These are phyloP conservation scores for Rhodotorula sp. DNA, from an alignment of 1,284 basidiomycete species.

Conservation along the genomic window DNA sequence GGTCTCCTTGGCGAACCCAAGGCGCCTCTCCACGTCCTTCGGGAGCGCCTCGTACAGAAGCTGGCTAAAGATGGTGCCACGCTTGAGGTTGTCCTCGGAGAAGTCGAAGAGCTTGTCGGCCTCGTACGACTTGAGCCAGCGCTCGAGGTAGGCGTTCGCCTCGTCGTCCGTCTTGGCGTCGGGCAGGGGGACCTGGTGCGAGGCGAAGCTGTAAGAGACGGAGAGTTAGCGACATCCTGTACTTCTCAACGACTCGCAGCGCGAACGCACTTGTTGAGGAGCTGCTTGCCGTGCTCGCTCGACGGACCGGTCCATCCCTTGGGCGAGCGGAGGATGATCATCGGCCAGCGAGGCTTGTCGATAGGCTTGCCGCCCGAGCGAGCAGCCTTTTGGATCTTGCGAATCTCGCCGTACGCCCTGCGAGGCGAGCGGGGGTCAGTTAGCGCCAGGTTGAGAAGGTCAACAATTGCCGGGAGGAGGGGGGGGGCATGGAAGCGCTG, in stretches of 20 bases:
- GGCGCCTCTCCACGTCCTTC: constrained; percentile 56
- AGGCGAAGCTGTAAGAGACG: constrained; percentile 37
- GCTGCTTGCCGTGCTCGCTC: constrained; percentile 46
- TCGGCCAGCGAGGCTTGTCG: constrained; percentile 80
- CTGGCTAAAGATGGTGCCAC: constrained; percentile 44
- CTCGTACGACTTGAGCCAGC: constrained; percentile 61
- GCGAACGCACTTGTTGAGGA: constrained; percentile 23
- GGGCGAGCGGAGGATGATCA: constrained; percentile 76
- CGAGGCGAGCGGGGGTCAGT: neutral
- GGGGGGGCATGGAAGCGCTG: too few species aligned
- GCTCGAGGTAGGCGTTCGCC: constrained; percentile 63
- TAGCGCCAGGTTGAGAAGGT: neutral
- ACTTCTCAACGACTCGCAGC: neutral
- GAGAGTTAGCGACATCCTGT: neutral
- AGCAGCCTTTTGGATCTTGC: constrained; percentile 72
- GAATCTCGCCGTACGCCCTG: constrained; percentile 47
- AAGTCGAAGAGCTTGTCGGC: constrained; percentile 46
- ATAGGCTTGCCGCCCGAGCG: constrained; percentile 66
- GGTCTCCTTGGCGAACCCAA: constrained; percentile 66
- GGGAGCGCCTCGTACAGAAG: constrained; percentile 63
- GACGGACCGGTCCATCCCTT: constrained; percentile 57
- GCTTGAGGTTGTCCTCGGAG: constrained; percentile 49
- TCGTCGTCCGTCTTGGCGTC: constrained; percentile 62
- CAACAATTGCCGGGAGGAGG: too few species aligned
- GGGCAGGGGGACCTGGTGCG: constrained; percentile 75